These are phyloP conservation scores for Didymella segeticola DNA, from an alignment of 2,329 filamentous ascomycete species.

Conservation along the genomic window DNA sequence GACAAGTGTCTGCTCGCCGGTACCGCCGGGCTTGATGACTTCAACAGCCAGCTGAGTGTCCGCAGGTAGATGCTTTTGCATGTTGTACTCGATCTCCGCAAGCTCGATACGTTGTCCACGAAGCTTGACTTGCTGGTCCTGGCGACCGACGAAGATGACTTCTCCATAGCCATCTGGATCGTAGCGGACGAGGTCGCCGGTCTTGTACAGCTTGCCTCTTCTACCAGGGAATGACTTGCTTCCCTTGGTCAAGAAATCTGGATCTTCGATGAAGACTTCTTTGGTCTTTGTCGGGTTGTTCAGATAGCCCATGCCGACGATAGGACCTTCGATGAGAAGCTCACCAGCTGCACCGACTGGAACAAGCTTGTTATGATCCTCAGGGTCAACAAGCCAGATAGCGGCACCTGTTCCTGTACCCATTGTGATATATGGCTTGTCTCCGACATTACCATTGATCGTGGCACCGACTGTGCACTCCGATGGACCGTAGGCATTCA, in stretches of 20 bases:
- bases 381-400: conserved; percentile 52
- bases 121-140: conserved; percentile 51
- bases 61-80: conserved; percentile 48
- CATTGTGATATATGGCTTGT: conserved; percentile 46
- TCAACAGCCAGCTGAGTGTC: conserved; percentile 56
- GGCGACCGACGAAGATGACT: conserved; percentile 46
- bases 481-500: conserved; percentile 47
- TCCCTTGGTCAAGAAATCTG: conserved; percentile 67
- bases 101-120: conserved; percentile 51
- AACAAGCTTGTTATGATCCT: conserved; percentile 46
- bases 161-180: conserved; percentile 52
- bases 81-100: conserved; percentile 49
- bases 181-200: conserved; percentile 55
- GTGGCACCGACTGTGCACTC: conserved; percentile 47
- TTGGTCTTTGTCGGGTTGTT: conserved; percentile 47
- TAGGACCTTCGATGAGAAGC: conserved; percentile 66
- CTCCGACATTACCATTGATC: conserved; percentile 39
- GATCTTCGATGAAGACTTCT: conserved; percentile 57
- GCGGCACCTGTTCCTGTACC: conserved; percentile 44
- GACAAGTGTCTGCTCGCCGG: conserved; percentile 42
- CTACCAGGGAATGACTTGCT: conserved; percentile 59
- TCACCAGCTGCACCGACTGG: conserved; percentile 55
- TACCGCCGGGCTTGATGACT: conserved; percentile 53
- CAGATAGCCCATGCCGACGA: conserved; percentile 49
- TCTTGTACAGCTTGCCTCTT: conserved; percentile 55